These are phyloP conservation scores for Acanthamoeba divionensis DNA, from an alignment of 208 protist genomes.

Conservation along the genomic window DNA sequence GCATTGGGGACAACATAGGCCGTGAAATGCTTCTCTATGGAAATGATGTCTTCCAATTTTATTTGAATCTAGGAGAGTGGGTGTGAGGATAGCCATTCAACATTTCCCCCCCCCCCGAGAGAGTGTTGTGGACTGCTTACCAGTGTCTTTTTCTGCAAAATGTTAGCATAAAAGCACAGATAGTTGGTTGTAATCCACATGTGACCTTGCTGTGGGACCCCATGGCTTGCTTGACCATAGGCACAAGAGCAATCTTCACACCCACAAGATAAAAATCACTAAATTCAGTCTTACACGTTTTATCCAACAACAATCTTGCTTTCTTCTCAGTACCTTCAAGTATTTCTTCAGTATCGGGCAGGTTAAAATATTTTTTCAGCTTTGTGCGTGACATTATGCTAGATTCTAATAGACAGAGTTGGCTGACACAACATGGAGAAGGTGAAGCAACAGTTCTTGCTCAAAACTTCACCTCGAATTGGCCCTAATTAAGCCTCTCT, in stretches of 20 bases:
- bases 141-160: background rate
- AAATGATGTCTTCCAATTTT: background rate
- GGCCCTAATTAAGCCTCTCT: no score
- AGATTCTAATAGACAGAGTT: no score
- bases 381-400: no score
- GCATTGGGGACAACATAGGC: background rate
- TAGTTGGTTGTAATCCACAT: background rate
- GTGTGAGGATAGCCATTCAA: background rate
- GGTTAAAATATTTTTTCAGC: no score
- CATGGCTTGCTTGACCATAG: background rate
- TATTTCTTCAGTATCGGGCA: no score
- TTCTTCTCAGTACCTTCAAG: no score
- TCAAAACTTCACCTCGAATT: no score
- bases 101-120: background rate
- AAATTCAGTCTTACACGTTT: no score
- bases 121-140: background rate
- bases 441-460: no score
- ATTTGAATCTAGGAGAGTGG: background rate
- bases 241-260: slow-evolving; percentile 9
- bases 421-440: no score
- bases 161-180: slow-evolving; percentile 17
- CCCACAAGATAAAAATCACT: background rate
- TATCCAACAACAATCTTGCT: no score
- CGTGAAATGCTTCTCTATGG: background rate
- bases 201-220: slow-evolving; percentile 11